Conservation (phyloP, 2,329 filamentous ascomycete genomes). For the Graphilbum fragrans region DNA sequence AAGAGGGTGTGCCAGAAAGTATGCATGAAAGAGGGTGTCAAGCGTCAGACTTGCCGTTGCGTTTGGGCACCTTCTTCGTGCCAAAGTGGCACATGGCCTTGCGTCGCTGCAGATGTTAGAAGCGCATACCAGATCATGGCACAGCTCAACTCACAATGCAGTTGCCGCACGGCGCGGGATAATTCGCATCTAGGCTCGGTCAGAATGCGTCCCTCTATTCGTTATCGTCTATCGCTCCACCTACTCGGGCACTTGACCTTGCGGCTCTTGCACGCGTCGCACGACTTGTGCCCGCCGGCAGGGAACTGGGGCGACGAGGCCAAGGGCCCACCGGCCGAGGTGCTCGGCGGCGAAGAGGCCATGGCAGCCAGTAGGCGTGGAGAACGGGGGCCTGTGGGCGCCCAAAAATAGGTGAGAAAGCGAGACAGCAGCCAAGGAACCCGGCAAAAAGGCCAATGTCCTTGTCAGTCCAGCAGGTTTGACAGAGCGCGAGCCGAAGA, state of each 20-base stretch:
- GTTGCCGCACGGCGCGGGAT: constrained; percentile 6
- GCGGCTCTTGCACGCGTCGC: constrained; percentile 25
- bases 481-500: too few relatives aligned
- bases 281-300: constrained; percentile 16
- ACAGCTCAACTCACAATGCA: constrained; percentile 3
- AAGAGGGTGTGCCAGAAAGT: too few relatives aligned
- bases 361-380: too few relatives aligned
- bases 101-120: constrained; percentile 5
- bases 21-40: too few relatives aligned
- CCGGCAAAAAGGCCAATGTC: too few relatives aligned
- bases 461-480: too few relatives aligned
- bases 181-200: constrained; percentile 5
- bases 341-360: neutral
- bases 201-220: neutral
- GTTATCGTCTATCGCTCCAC: neutral
- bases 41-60: constrained; percentile 2
- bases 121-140: neutral
- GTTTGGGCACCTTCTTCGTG: constrained; percentile 6
- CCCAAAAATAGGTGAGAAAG: too few relatives aligned
- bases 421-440: too few relatives aligned
- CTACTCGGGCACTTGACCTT: constrained; percentile 27
- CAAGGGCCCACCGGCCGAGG: neutral
- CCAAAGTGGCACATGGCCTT: constrained; percentile 8
- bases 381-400: too few relatives aligned
- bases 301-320: constrained; percentile 1